Evolutionary conservation across 345 rosid genomes (phyloP).

Genomic region (Noccaea caerulescens): DNA sequence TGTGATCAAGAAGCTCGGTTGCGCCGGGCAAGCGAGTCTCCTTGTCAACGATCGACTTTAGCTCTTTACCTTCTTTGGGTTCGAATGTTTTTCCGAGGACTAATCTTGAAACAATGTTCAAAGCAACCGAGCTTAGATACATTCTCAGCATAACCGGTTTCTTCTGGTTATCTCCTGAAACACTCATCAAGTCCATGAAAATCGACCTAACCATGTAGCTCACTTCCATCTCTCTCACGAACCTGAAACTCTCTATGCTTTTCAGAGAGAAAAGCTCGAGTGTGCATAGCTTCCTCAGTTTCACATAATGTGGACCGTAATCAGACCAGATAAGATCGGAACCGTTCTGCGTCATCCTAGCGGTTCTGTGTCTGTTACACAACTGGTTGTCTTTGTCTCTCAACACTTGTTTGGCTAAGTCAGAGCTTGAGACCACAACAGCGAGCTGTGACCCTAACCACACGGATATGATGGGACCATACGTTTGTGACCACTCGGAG

Average conservation of each 20-base stretch:
- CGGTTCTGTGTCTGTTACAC: conserved; percentile 43
- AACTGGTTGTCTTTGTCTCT: conserved; percentile 49
- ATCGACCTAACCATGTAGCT: conserved; percentile 45
- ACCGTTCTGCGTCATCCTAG: conserved; percentile 34
- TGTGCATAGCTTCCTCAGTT: conserved; percentile 46
- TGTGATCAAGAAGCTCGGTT: background rate
- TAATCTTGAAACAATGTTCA: conserved; percentile 41
- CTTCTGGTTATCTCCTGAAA: background rate
- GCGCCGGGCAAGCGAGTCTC: conserved; percentile 36
- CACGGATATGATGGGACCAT: conserved; percentile 51
- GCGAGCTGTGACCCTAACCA: conserved; percentile 49
- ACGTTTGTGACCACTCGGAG: conserved; percentile 46
- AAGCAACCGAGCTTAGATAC: conserved; percentile 38
- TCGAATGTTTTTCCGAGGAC: conserved; percentile 38
- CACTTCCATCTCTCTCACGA: conserved; percentile 49
- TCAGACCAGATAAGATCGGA: conserved; percentile 53
- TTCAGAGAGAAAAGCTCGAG: conserved; percentile 47
- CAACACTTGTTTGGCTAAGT: conserved; percentile 49
- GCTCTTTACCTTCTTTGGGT: conserved; percentile 36
- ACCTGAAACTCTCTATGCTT: conserved; percentile 44
- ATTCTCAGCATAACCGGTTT: conserved; percentile 40
- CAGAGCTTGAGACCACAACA: conserved; percentile 44
- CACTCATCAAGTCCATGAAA: conserved; percentile 30
- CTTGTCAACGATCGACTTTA: conserved; percentile 30
- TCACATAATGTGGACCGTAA: conserved; percentile 50